Evolutionary conservation across 2,329 filamentous ascomycete species (phyloP), one percentile per base, ranked within the genome.

Genomic region (Helminthosporium solani): DNA sequence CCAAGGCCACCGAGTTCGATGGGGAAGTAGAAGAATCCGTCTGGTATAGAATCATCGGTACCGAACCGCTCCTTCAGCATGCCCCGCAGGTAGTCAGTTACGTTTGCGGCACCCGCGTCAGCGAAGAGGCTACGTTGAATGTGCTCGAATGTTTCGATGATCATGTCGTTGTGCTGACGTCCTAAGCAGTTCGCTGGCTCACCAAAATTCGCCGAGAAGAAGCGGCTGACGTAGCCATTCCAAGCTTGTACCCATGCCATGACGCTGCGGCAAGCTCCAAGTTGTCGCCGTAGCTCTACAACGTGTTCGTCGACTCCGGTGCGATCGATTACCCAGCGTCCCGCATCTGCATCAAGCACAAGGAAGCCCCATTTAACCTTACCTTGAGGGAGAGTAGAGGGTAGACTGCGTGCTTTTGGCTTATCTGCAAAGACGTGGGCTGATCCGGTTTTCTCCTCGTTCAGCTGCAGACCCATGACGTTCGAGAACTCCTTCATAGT

Each of bases 321-420:
- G 53, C 82, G 77, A 52, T 86, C 80, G 43, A 86, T 84, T 39
- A 79, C 67, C 56, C 85, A 86, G 7, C 73, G 73, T 7, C 80
- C 79, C 0, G 74, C 71, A 21, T 69, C 52, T 1, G 78, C 67
- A 25, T 83, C 78, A 3, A 87, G 70, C 31, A 71, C 71, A 19
- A 87, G 71, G 56, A 85, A 83, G 0, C 81, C 82, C 80, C 80
- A 84, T 27, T 75, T 72, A 31, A 84, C 78, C 6, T 78, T 71
- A 1, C 81, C 81, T 3, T 57, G 41, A 1, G 82, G 81, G 2
- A 84, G 73, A 2, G 57, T 50, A 2, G 57, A 11, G 68, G 61
- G 0, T 49, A 56, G 2, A 21, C 40, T 9, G n/a, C 27, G 46
- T 23, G 41, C 20, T 15, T 53, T 53, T 60, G 64, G 43, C 44